These are phyloP conservation scores for Sarocladium brachiariae DNA, from an alignment of 2,329 filamentous ascomycete genomes.

Conservation along the genomic window DNA sequence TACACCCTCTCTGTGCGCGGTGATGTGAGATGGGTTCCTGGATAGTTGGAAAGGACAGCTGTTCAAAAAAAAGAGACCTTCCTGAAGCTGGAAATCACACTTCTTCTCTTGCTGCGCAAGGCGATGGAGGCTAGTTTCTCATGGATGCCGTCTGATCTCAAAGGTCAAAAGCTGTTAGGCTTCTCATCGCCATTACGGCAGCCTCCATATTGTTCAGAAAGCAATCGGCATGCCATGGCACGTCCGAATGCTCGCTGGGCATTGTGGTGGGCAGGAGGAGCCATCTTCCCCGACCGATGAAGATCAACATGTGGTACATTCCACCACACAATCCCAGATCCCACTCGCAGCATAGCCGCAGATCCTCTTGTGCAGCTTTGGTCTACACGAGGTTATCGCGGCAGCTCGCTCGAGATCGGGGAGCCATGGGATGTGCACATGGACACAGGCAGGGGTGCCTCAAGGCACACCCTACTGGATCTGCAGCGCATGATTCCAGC, in stretches of 20 bases:
- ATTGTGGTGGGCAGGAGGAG: not conserved
- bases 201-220: not conserved
- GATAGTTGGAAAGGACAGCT: constrained; percentile 1
- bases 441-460: not conserved
- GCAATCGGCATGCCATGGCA: not conserved
- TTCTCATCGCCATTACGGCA: not conserved
- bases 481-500: constrained; percentile 2
- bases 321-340: constrained; percentile 15
- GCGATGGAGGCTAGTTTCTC: constrained; percentile 8
- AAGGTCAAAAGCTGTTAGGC: not conserved
- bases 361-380: not conserved
- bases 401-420: constrained; percentile 7
- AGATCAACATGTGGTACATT: constrained; percentile 17
- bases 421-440: not conserved
- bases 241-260: not conserved
- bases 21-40: not conserved
- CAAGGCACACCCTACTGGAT: not conserved
- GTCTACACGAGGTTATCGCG: constrained; percentile 10
- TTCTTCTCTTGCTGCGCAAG: constrained; percentile 11
- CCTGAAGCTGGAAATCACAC: constrained; percentile 11
- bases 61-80: constrained; percentile 2
- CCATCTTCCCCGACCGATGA: not conserved
- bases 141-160: not conserved
- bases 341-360: not conserved
- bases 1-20: constrained; percentile 10